Conservation (phyloP, 2,329 filamentous ascomycete genomes). For the Fusarium pilosicola region DNA sequence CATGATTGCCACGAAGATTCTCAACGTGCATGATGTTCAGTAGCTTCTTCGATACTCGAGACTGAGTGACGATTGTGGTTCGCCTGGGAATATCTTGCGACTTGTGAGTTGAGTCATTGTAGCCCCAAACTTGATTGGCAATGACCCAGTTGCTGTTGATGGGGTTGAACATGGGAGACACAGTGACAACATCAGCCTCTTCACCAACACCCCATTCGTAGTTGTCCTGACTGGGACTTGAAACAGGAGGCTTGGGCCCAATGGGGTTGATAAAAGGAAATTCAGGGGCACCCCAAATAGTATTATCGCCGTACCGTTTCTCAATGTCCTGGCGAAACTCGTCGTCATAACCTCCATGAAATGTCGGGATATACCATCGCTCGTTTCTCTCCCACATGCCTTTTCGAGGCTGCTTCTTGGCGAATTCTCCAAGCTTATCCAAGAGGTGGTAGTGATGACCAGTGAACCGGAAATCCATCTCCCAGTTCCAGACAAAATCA, state of each 20-base stretch:
- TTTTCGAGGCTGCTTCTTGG: slow-evolving; percentile 74
- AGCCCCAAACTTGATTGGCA: slow-evolving; percentile 74
- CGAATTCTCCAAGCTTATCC: slow-evolving; percentile 71
- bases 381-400: slow-evolving; percentile 79
- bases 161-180: slow-evolving; percentile 83
- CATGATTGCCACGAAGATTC: slow-evolving; percentile 76
- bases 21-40: slow-evolving; percentile 82
- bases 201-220: slow-evolving; percentile 82
- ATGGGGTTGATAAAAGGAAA: slow-evolving; percentile 69
- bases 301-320: slow-evolving; percentile 58
- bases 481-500: slow-evolving; percentile 88
- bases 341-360: slow-evolving; percentile 74
- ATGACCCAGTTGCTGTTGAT: slow-evolving; percentile 78
- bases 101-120: slow-evolving; percentile 60
- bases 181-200: slow-evolving; percentile 77
- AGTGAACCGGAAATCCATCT: slow-evolving; percentile 82
- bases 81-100: slow-evolving; percentile 72
- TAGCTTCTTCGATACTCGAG: slow-evolving; percentile 75
- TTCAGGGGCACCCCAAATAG: slow-evolving; percentile 73
- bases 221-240: slow-evolving; percentile 68
- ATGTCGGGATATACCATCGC: slow-evolving; percentile 76
- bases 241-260: slow-evolving; percentile 70
- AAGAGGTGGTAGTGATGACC: slow-evolving; percentile 86
- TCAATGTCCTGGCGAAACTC: slow-evolving; percentile 74
- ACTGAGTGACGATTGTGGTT: slow-evolving; percentile 81